A percentile compares a stretch with the other conserved stretches of the same genome.
Conservation (phyloP, 768 basidiomycete genomes). For the Kwoniella heveanensis region DNA sequence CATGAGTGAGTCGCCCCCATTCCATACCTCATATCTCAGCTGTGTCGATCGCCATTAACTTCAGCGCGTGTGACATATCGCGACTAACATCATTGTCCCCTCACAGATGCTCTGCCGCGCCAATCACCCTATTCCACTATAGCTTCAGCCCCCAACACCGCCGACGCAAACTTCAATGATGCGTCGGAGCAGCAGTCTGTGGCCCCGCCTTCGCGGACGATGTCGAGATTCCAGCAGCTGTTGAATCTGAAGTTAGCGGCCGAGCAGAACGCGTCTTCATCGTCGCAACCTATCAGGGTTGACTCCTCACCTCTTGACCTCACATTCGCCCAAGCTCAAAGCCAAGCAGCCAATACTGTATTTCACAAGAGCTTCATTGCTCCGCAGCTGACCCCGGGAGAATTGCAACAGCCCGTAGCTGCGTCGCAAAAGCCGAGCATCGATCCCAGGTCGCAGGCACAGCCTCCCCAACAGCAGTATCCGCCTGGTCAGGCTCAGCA, state of each 20-base stretch:
- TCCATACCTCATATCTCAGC: too few species aligned
- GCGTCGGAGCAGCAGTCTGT: not conserved
- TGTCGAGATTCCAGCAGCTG: conserved; percentile 30
- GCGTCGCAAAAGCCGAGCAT: not conserved
- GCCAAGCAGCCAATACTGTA: conserved; percentile 15
- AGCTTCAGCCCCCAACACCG: not conserved
- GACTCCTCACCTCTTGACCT: not conserved
- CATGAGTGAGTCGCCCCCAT: not conserved
- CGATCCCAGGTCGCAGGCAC: not conserved
- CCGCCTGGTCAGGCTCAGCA: not conserved
- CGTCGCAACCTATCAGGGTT: not conserved
- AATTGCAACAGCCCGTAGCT: not conserved
- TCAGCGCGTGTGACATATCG: too few species aligned
- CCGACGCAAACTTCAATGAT: not conserved
- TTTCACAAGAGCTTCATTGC: conserved; percentile 11
- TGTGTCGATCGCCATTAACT: too few species aligned
- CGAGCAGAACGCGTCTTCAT: conserved; percentile 13
- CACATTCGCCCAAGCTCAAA: conserved; percentile 1
- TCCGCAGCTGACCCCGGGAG: not conserved
- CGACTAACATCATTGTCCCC: too few species aligned
- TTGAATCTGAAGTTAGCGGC: conserved; percentile 31
- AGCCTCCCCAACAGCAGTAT: not conserved
- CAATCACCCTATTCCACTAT: not conserved
- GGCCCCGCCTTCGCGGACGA: not conserved
- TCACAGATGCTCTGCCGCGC: not conserved